Evolutionary conservation across 345 rosid genomes (phyloP).

Genomic region (Dipteronia dyeriana): DNA sequence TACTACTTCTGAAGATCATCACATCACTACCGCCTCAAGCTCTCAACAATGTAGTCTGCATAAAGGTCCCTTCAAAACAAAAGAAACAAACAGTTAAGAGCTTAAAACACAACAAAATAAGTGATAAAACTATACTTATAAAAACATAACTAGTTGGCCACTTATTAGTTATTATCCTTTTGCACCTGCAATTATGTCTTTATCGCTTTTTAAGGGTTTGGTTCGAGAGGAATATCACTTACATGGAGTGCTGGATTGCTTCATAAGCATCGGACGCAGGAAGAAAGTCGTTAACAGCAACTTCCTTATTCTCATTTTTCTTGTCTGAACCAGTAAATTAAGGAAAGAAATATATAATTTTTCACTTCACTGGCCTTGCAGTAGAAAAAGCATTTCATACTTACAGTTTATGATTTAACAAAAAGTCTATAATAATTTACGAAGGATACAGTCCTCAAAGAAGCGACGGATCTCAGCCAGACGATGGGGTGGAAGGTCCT

Average conservation of each 20-base stretch:
- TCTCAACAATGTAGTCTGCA: conserved; percentile 79
- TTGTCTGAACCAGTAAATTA: conserved; percentile 59
- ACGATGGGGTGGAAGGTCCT: conserved; percentile 96
- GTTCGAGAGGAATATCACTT: conserved; percentile 27
- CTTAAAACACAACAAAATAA: neutral
- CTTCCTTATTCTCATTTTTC: conserved; percentile 99
- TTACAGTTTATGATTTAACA: neutral
- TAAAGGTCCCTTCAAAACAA: conserved; percentile 73
- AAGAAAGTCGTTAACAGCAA: conserved; percentile 91
- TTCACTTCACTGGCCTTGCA: neutral
- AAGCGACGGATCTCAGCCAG: conserved; percentile 97
- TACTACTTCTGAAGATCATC: neutral
- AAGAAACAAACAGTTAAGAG: conserved; percentile 12
- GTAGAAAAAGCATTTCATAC: neutral
- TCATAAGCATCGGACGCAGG: conserved; percentile 75
- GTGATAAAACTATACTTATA: no score
- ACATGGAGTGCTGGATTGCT: conserved; percentile 93
- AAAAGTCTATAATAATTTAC: no score
- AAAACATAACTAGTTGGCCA: neutral
- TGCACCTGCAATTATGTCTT: neutral
- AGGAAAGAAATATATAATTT: neutral
- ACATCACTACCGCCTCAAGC: conserved; percentile 57
- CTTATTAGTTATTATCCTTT: neutral
- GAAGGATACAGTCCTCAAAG: conserved; percentile 92
- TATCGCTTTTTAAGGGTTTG: neutral